phyloP scores from a whole-genome alignment of 139 green algal genomes.

The Nannochloris sp. region DNA sequence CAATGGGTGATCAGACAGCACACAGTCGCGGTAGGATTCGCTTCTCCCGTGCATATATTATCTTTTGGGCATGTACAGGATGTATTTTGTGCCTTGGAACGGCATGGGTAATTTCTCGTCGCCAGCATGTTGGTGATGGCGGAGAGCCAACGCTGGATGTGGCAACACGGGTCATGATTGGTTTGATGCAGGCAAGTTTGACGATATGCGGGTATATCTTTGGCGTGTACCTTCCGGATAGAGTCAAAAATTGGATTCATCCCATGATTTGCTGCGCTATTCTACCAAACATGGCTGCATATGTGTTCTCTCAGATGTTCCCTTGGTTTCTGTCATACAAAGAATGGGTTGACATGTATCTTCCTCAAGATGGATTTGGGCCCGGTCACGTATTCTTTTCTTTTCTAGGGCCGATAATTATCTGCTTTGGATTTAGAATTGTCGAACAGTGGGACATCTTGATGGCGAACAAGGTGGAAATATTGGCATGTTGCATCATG shows the following conservation, averaged over 20 bases:
- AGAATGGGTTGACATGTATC: conserved; percentile 26
- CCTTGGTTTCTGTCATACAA: no score
- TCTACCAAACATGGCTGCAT: conserved; percentile 38
- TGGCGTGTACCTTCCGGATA: conserved; percentile 7
- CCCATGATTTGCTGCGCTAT: conserved; percentile 56
- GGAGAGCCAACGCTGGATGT: no score
- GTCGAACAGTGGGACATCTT: conserved; percentile 64
- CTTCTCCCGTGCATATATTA: no score
- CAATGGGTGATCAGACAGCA: no score
- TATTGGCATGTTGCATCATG: conserved; percentile 54
- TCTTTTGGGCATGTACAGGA: no score
- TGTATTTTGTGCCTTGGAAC: background rate
- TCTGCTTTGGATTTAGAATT: conserved; percentile 77
- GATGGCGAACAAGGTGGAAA: conserved; percentile 66
- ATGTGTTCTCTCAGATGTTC: conserved; percentile 10
- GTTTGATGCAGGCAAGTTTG: no score
- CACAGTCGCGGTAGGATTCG: no score
- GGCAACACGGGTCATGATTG: no score
- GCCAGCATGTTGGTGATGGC: no score
- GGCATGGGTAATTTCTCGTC: background rate
- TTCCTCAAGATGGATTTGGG: conserved; percentile 14
- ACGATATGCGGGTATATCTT: no score
- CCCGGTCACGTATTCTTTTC: conserved; percentile 74
- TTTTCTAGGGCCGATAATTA: conserved; percentile 78
- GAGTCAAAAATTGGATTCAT: conserved; percentile 42